Percentiles rank a stretch among this genome's conserved stretches.
Conservation (phyloP, 2,329 filamentous ascomycete genomes). For the Fusarium veterinarium region DNA sequence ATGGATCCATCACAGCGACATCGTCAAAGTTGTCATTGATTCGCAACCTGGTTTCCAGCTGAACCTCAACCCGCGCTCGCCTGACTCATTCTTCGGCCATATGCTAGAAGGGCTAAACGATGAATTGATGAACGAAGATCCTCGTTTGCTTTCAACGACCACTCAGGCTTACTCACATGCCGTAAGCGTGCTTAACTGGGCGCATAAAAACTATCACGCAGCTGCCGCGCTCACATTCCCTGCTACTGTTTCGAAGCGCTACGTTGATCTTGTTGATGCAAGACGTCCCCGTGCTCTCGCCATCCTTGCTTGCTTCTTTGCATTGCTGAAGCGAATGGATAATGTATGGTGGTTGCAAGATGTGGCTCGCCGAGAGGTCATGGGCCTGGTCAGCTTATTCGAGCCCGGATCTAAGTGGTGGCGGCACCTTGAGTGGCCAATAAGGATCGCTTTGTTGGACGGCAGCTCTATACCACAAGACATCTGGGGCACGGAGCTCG, state of each 20-base stretch:
- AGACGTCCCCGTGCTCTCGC: conserved; percentile 71
- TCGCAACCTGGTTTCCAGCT: conserved; percentile 72
- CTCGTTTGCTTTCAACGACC: conserved; percentile 47
- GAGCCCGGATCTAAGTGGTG: conserved; percentile 70
- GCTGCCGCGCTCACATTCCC: conserved; percentile 72
- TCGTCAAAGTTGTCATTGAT: conserved; percentile 71
- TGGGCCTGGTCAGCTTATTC: conserved; percentile 70
- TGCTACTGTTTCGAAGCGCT: conserved; percentile 71
- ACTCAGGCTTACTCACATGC: conserved; percentile 71
- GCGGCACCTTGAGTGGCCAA: conserved; percentile 70
- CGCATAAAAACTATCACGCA: conserved; percentile 69
- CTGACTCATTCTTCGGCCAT: conserved; percentile 69
- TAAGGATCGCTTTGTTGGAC: conserved; percentile 69
- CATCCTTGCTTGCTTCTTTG: conserved; percentile 75
- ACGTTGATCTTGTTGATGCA: conserved; percentile 68
- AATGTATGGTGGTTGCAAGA: conserved; percentile 77
- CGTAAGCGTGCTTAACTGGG: conserved; percentile 75
- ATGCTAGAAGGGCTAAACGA: conserved; percentile 68
- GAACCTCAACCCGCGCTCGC: conserved; percentile 63
- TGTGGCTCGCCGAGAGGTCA: conserved; percentile 73
- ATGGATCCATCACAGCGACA: conserved; percentile 68
- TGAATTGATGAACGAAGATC: conserved; percentile 58
- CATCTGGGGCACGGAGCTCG: conserved; percentile 67
- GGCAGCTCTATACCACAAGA: conserved; percentile 64
- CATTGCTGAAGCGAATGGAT: conserved; percentile 70